phyloP scores from a whole-genome alignment of 306 rosid species.

The Prunus dulcis region DNA sequence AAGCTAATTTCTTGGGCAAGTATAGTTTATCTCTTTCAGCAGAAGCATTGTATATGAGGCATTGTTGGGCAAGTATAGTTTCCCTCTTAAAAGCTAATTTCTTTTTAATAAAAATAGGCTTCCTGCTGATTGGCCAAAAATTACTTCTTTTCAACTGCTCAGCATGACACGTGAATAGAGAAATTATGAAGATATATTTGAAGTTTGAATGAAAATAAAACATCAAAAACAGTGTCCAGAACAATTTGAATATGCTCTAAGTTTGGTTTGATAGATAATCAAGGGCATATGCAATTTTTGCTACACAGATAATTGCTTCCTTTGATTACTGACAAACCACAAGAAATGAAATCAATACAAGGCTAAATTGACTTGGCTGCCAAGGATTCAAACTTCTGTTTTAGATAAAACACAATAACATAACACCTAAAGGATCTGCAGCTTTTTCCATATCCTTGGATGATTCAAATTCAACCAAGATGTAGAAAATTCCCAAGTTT shows the following conservation, averaged over 20 bases:
- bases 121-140: not conserved
- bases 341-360: not conserved
- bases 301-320: not conserved
- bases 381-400: not conserved
- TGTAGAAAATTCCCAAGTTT: not conserved
- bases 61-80: not conserved
- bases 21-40: not conserved
- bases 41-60: not conserved
- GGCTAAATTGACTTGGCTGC: not conserved
- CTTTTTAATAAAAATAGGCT: not conserved
- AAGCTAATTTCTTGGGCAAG: too few relatives aligned
- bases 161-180: not conserved
- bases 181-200: not conserved
- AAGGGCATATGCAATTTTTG: too few relatives aligned
- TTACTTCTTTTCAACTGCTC: not conserved
- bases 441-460: not conserved
- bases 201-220: not conserved
- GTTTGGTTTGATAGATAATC: too few relatives aligned
- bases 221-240: not conserved
- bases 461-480: not conserved
- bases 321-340: not conserved
- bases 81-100: not conserved
- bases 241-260: not conserved
- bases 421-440: not conserved
- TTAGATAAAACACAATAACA: not conserved